A percentile compares a stretch with the other conserved stretches of the same genome.
Evolutionary conservation across 2,329 filamentous ascomycete genomes (phyloP).

Genomic region (Cercospora brassicicola): DNA sequence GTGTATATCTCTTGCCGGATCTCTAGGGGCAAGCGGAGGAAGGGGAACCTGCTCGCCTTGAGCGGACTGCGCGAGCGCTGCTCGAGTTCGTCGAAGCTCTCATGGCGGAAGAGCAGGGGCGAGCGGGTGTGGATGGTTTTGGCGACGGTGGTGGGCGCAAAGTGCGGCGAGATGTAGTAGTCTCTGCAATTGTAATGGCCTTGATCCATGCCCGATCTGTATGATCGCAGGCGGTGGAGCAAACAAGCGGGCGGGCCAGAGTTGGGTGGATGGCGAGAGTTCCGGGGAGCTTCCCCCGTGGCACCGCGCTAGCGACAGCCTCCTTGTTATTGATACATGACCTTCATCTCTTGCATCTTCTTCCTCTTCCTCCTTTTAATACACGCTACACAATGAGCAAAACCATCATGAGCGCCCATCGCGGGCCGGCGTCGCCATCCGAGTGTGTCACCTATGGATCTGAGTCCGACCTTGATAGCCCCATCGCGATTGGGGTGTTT

Average conservation of each 20-base stretch:
- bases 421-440: constrained; percentile 22
- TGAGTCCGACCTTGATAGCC: constrained; percentile 49
- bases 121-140: constrained; percentile 19
- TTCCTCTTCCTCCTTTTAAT: constrained; percentile 10
- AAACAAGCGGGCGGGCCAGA: not conserved
- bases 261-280: not conserved
- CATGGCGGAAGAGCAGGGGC: constrained; percentile 29
- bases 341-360: constrained; percentile 1
- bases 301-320: not conserved
- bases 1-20: constrained; percentile 47
- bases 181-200: constrained; percentile 43
- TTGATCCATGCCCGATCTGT: constrained; percentile 33
- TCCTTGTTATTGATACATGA: constrained; percentile 4
- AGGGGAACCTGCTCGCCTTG: constrained; percentile 36
- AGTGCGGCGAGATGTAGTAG: constrained; percentile 37
- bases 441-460: constrained; percentile 21
- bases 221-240: not conserved
- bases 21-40: constrained; percentile 46
- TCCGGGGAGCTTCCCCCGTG: not conserved
- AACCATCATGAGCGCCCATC: constrained; percentile 19
- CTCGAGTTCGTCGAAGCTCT: constrained; percentile 37
- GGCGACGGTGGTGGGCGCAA: constrained; percentile 30
- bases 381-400: constrained; percentile 24
- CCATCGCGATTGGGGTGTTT: constrained; percentile 54
- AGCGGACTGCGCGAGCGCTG: constrained; percentile 36